phyloP scores from a whole-genome alignment of 495 filamentous ascomycete genomes.

The Penicillium macrosclerotiorum region DNA sequence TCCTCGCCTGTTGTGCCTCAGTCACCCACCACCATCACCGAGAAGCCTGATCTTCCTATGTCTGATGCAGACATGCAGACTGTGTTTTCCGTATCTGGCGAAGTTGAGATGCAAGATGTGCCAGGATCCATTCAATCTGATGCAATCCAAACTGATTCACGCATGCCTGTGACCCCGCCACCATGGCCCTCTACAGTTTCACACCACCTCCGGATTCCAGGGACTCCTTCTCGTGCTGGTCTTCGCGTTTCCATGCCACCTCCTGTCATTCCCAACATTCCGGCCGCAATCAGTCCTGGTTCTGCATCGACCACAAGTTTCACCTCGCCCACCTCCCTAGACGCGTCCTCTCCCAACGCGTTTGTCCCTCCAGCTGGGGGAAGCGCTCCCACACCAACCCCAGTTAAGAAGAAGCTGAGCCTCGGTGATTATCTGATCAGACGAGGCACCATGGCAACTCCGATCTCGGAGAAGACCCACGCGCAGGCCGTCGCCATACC shows the following conservation, averaged over 20 bases:
- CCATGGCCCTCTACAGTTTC: conserved; percentile 41
- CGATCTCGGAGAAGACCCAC: conserved; percentile 40
- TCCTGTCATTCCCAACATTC: conserved; percentile 15
- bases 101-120: conserved; percentile 17
- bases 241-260: conserved; percentile 43
- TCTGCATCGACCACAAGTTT: conserved; percentile 29
- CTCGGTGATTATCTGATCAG: conserved; percentile 64
- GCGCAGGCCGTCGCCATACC: conserved; percentile 23
- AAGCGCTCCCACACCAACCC: conserved; percentile 50
- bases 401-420: conserved; percentile 63
- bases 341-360: conserved; percentile 23
- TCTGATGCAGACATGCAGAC: not conserved
- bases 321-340: conserved; percentile 33
- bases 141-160: conserved; percentile 18
- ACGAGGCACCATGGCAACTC: conserved; percentile 38
- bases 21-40: conserved; percentile 3
- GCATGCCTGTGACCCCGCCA: conserved; percentile 30
- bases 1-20: conserved; percentile 9
- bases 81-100: not conserved
- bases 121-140: conserved; percentile 1
- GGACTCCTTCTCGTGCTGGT: conserved; percentile 27
- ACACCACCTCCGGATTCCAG: conserved; percentile 36
- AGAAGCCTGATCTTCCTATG: conserved; percentile 9
- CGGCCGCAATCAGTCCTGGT: conserved; percentile 31
- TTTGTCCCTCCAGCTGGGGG: conserved; percentile 23